Percentiles rank a stretch among this genome's conserved stretches.
These are phyloP conservation scores for Pyrenophora seminiperda DNA, from an alignment of 2,329 filamentous ascomycete species.

Conservation along the genomic window DNA sequence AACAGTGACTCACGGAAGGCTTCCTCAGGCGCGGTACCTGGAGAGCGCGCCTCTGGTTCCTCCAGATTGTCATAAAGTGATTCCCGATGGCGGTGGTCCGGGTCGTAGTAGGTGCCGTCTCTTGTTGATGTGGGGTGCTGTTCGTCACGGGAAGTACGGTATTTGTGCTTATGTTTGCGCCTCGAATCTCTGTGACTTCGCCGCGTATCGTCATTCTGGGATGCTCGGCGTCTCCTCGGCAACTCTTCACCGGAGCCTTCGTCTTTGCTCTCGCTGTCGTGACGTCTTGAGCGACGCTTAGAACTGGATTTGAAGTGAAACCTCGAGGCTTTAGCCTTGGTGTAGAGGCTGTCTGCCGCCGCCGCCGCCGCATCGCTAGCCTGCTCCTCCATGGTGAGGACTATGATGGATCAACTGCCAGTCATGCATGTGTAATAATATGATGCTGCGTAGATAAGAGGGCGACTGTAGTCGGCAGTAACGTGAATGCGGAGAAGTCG, in stretches of 20 bases:
- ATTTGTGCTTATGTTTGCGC: constrained; percentile 26
- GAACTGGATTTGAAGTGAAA: constrained; percentile 49
- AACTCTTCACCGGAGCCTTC: constrained; percentile 6
- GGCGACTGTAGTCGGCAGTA: constrained; percentile 3
- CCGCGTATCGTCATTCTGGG: constrained; percentile 12
- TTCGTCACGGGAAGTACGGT: constrained; percentile 20
- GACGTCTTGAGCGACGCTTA: constrained; percentile 27
- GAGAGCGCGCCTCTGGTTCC: constrained; percentile 44
- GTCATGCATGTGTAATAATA: constrained; percentile 23
- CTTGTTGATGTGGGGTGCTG: constrained; percentile 32
- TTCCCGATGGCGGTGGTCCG: constrained; percentile 39
- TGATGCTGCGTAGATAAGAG: not conserved
- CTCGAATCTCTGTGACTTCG: constrained; percentile 19
- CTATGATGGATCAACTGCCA: constrained; percentile 12
- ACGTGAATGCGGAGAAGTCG: constrained; percentile 26
- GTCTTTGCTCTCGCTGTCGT: constrained; percentile 17
- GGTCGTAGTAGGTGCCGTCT: constrained; percentile 41
- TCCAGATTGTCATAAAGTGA: constrained; percentile 38
- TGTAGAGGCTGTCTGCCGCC: constrained; percentile 28
- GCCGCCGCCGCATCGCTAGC: constrained; percentile 26
- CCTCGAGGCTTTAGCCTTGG: constrained; percentile 37
- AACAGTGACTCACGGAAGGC: constrained; percentile 95
- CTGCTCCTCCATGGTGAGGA: constrained; percentile 37
- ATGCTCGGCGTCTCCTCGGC: constrained; percentile 23
- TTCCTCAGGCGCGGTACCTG: constrained; percentile 60